phyloP scores from a whole-genome alignment of 331 rosid genomes.

The Acacia concinna region DNA sequence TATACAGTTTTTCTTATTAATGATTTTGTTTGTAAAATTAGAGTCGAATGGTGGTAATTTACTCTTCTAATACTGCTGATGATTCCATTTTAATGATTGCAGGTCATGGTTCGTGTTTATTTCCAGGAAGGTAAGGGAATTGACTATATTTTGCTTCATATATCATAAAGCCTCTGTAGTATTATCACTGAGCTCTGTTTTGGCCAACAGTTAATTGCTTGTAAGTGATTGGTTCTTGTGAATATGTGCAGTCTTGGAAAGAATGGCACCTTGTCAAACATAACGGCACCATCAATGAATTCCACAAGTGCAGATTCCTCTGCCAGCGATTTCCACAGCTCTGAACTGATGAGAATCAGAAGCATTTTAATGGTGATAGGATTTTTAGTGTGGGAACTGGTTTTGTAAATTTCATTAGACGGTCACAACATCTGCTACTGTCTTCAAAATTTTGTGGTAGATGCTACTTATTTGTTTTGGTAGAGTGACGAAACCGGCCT shows the following conservation, averaged over 20 bases:
- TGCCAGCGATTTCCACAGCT: constrained; percentile 31
- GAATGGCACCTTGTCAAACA: constrained; percentile 53
- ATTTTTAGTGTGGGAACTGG: constrained; percentile 40
- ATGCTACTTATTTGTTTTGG: constrained; percentile 24
- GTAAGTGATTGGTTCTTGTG: constrained; percentile 27
- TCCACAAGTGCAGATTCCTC: constrained; percentile 62
- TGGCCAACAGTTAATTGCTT: constrained; percentile 7
- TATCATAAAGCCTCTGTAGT: not conserved
- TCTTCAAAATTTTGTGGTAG: constrained; percentile 45
- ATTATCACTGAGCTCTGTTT: not conserved
- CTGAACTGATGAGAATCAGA: constrained; percentile 40
- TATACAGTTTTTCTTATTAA: not conserved
- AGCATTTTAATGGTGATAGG: constrained; percentile 42
- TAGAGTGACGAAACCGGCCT: constrained; percentile 36
- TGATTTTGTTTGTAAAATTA: not conserved
- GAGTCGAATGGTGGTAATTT: not conserved
- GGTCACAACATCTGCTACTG: constrained; percentile 13
- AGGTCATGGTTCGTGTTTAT: constrained; percentile 82
- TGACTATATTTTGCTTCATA: constrained; percentile 24
- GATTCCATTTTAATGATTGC: constrained; percentile 24
- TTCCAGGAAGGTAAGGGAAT: constrained; percentile 63
- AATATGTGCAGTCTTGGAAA: constrained; percentile 60
- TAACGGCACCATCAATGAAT: constrained; percentile 75
- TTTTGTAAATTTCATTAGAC: constrained; percentile 37
- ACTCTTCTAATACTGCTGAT: not conserved